A percentile compares a stretch with the other conserved stretches of the same genome.
Conservation (phyloP, 1,284 basidiomycete species). For the Omphalotus olearius region DNA sequence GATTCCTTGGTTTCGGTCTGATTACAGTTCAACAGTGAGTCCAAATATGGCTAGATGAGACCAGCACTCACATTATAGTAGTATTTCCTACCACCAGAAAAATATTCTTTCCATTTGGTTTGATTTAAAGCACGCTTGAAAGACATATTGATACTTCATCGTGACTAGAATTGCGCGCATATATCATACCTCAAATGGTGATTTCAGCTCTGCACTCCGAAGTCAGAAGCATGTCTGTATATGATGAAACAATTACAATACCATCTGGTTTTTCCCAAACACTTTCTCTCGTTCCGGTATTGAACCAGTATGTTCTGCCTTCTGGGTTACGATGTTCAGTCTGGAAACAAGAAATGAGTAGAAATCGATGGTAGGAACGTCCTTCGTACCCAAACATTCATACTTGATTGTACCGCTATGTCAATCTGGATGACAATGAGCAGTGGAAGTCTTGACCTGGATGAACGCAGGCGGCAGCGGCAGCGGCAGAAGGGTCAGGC, state of each 20-base stretch:
- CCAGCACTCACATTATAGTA: conserved; percentile 75
- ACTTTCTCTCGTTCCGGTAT: conserved; percentile 70
- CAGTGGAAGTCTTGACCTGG: no score
- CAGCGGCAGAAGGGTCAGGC: no score
- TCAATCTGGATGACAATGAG: no score
- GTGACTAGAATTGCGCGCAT: conserved; percentile 9
- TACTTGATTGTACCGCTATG: not conserved
- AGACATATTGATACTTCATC: conserved; percentile 1
- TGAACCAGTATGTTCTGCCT: conserved; percentile 86
- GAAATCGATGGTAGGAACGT: not conserved
- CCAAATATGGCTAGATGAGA: not conserved
- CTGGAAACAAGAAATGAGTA: conserved; percentile 28
- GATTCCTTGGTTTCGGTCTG: conserved; percentile 82
- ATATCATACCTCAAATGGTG: conserved; percentile 75
- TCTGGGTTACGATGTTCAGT: conserved; percentile 81
- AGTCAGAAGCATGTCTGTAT: conserved; percentile 16
- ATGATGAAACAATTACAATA: conserved; percentile 25
- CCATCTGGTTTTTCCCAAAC: conserved; percentile 89
- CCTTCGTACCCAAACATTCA: conserved; percentile 9
- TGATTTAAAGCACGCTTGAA: conserved; percentile 77
- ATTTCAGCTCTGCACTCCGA: conserved; percentile 58
- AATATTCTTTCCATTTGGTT: conserved; percentile 93
- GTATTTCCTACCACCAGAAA: conserved; percentile 85
- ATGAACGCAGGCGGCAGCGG: no score
- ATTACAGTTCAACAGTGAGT: conserved; percentile 1